Evolutionary conservation across 257 asterid species (phyloP).

Genomic region (Solanum chilense): DNA sequence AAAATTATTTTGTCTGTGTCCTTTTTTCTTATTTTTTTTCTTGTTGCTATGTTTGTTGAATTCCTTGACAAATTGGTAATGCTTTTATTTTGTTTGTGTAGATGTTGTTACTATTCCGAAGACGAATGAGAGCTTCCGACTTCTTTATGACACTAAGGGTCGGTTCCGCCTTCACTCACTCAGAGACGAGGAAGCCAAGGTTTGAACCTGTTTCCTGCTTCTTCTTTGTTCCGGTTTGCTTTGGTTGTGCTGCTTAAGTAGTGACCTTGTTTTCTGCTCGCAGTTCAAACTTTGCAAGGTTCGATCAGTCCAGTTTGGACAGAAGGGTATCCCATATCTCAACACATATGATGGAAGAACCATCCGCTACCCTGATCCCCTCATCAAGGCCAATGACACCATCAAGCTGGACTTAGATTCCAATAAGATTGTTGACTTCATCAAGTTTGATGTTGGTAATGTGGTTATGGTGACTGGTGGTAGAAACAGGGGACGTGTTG

Average conservation of each 20-base stretch:
- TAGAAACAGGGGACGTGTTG: conserved; percentile 25
- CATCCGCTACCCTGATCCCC: conserved; percentile 26
- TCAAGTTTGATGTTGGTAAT: conserved; percentile 29
- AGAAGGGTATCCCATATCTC: conserved; percentile 20
- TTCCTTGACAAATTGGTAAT: background rate
- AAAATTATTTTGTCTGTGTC: background rate
- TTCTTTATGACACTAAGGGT: conserved; percentile 19
- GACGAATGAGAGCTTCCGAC: conserved; percentile 11
- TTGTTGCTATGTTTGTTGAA: background rate
- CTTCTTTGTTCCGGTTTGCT: background rate
- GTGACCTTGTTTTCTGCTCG: background rate
- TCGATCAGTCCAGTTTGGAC: conserved; percentile 18
- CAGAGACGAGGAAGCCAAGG: conserved; percentile 27
- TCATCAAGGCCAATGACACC: conserved; percentile 27
- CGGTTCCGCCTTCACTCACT: conserved; percentile 21
- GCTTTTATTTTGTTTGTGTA: background rate
- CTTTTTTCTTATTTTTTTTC: background rate
- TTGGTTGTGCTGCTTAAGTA: background rate
- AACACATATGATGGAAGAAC: conserved; percentile 27
- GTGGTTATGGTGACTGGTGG: conserved; percentile 35
- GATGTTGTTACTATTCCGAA: background rate
- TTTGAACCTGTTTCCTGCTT: background rate
- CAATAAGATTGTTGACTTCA: conserved; percentile 21
- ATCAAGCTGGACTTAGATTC: conserved; percentile 19
- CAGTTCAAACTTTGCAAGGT: conserved; percentile 31